These are phyloP conservation scores for Coniochaeta hoffmannii DNA, from an alignment of 2,329 filamentous ascomycete species.

Conservation along the genomic window DNA sequence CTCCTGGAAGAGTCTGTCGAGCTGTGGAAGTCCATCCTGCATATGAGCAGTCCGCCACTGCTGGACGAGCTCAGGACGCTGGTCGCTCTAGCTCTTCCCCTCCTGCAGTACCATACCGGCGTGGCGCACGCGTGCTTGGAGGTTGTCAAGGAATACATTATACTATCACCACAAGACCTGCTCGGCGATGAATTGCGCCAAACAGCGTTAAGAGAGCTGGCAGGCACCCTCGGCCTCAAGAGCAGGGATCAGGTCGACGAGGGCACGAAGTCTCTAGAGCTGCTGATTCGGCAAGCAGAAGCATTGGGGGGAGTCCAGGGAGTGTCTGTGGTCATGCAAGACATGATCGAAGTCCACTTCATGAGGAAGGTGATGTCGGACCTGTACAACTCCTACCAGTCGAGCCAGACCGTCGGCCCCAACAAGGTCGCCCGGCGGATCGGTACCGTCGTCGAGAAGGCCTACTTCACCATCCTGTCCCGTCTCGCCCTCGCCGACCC, in stretches of 20 bases:
- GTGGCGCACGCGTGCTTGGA: constrained; percentile 54
- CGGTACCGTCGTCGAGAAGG: constrained; percentile 68
- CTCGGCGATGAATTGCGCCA: constrained; percentile 48
- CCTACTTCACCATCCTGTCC: constrained; percentile 78
- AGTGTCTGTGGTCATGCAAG: constrained; percentile 55
- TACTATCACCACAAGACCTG: constrained; percentile 62
- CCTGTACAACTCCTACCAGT: constrained; percentile 61
- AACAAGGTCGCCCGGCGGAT: constrained; percentile 63
- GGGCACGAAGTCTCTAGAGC: constrained; percentile 55
- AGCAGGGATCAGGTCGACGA: constrained; percentile 52
- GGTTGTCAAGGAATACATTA: constrained; percentile 63
- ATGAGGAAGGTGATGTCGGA: constrained; percentile 56
- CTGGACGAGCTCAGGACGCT: constrained; percentile 56
- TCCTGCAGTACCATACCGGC: constrained; percentile 60
- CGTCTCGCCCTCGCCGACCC: constrained; percentile 71
- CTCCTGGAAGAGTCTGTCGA: constrained; percentile 89
- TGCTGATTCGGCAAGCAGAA: constrained; percentile 56
- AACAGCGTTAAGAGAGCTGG: constrained; percentile 41
- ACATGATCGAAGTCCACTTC: constrained; percentile 57
- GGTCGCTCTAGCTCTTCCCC: constrained; percentile 53
- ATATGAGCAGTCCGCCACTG: constrained; percentile 55
- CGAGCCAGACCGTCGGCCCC: constrained; percentile 76
- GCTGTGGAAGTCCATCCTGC: constrained; percentile 72
- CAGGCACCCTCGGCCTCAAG: constrained; percentile 39
- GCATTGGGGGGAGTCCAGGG: constrained; percentile 54